Conservation (phyloP, 495 filamentous ascomycete genomes). For the Talaromyces stipitatus region DNA sequence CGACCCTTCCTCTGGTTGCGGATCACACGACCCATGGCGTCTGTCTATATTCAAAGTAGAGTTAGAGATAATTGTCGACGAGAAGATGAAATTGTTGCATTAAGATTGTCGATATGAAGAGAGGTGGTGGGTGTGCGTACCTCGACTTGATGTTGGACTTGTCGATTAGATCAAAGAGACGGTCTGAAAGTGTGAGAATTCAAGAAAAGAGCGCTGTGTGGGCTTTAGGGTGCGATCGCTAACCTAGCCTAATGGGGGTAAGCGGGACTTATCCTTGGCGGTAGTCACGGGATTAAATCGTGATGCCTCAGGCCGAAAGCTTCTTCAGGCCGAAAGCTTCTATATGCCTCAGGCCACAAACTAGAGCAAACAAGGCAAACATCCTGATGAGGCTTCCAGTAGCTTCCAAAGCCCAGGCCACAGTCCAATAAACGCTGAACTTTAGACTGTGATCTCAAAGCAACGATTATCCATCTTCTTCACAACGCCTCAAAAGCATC, state of each 20-base stretch:
- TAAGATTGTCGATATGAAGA: conserved; percentile 12
- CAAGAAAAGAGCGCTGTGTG: conserved; percentile 39
- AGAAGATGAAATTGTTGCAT: conserved; percentile 19
- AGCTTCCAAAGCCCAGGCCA: neutral
- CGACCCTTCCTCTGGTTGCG: conserved; percentile 96
- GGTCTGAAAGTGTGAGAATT: conserved; percentile 22
- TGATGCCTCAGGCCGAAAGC: neutral
- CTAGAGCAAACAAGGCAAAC: neutral
- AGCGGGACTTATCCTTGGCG: conserved; percentile 16
- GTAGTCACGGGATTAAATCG: neutral
- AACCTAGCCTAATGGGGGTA: conserved; percentile 36
- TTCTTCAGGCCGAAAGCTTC: too few species aligned
- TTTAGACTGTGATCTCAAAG: neutral
- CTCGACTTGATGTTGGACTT: conserved; percentile 43
- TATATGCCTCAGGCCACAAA: neutral
- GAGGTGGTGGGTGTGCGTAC: conserved; percentile 28
- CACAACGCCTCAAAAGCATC: neutral
- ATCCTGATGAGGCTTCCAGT: conserved; percentile 3
- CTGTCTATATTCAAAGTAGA: conserved; percentile 32
- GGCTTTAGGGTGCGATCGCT: conserved; percentile 44
- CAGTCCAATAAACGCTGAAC: neutral
- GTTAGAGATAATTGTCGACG: conserved; percentile 29
- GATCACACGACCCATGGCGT: conserved; percentile 75
- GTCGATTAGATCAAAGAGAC: conserved; percentile 19
- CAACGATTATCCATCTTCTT: neutral